These are phyloP conservation scores for Madurella fahalii DNA, from an alignment of 2,329 filamentous ascomycete genomes.

Conservation along the genomic window DNA sequence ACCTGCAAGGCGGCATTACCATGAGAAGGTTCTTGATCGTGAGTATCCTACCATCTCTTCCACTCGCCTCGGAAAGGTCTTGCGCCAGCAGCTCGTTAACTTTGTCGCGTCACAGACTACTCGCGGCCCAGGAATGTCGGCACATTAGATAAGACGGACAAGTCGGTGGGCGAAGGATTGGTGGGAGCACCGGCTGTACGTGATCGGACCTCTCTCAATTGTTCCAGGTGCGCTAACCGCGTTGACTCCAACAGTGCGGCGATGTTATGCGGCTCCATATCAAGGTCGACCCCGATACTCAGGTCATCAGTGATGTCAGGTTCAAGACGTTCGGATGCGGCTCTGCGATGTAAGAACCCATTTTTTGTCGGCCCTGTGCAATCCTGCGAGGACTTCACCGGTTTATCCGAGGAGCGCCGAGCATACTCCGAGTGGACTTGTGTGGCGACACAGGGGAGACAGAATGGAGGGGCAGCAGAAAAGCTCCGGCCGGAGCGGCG, in stretches of 20 bases:
- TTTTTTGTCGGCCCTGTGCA: not conserved
- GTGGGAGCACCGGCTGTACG: conserved; percentile 86
- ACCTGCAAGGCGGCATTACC: conserved; percentile 42
- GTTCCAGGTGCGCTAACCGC: not conserved
- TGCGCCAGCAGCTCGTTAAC: conserved; percentile 19
- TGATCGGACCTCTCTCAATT: not conserved
- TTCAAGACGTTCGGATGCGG: conserved; percentile 98
- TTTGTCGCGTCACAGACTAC: conserved; percentile 37
- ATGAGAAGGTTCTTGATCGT: conserved; percentile 66
- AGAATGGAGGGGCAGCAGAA: no score
- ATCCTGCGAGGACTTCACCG: not conserved
- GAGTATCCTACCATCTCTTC: conserved; percentile 32
- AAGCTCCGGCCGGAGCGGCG: no score
- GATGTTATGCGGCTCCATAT: conserved; percentile 96
- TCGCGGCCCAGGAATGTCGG: conserved; percentile 53
- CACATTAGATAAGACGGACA: conserved; percentile 66
- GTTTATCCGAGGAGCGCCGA: not conserved
- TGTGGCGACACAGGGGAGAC: no score
- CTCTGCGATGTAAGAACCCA: conserved; percentile 64
- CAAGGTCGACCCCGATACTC: conserved; percentile 80
- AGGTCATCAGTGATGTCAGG: conserved; percentile 89
- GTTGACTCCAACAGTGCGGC: conserved; percentile 40
- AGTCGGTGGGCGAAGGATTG: conserved; percentile 83
- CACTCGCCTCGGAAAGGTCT: conserved; percentile 26
- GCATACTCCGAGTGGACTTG: not conserved